These are phyloP conservation scores for Gloeostereum incarnatum DNA, from an alignment of 768 basidiomycete genomes.

Conservation along the genomic window DNA sequence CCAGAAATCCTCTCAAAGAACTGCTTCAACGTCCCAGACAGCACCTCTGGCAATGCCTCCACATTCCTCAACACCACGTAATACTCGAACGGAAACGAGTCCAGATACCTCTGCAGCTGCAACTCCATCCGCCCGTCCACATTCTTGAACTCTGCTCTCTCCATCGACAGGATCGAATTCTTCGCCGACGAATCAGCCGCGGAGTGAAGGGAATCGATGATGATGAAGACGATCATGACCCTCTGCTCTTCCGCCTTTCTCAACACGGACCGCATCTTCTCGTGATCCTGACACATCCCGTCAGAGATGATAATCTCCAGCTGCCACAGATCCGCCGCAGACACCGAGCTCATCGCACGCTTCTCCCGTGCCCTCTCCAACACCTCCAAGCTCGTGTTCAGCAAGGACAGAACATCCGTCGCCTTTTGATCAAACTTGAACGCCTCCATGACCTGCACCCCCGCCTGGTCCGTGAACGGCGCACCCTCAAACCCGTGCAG, in stretches of 20 bases:
- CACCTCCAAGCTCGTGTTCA: slow-evolving; percentile 69
- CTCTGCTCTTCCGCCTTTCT: slow-evolving; percentile 82
- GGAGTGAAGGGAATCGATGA: slow-evolving; percentile 81
- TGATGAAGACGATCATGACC: slow-evolving; percentile 94
- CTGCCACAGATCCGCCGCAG: slow-evolving; percentile 88
- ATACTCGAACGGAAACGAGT: slow-evolving; percentile 97
- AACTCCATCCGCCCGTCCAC: slow-evolving; percentile 80
- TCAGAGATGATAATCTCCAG: slow-evolving; percentile 97
- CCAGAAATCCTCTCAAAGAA: slow-evolving; percentile 84
- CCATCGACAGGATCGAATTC: slow-evolving; percentile 88
- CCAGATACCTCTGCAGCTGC: slow-evolving; percentile 81
- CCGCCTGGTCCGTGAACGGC: slow-evolving; percentile 73
- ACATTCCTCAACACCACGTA: slow-evolving; percentile 90
- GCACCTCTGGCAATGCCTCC: slow-evolving; percentile 84
- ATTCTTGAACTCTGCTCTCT: slow-evolving; percentile 80
- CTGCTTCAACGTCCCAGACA: slow-evolving; percentile 83
- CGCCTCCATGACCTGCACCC: slow-evolving; percentile 68
- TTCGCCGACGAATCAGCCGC: slow-evolving; percentile 20
- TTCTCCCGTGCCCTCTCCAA: slow-evolving; percentile 72
- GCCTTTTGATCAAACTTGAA: slow-evolving; percentile 88
- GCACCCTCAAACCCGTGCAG: slow-evolving; percentile 82
- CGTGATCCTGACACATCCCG: slow-evolving; percentile 97
- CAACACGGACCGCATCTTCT: slow-evolving; percentile 67
- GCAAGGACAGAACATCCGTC: slow-evolving; percentile 77
- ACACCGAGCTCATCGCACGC: slow-evolving; percentile 46